Percentiles rank a stretch among this genome's conserved stretches.
Evolutionary conservation across 345 rosid genomes (phyloP).

Genomic region (Eutrema japonicum): DNA sequence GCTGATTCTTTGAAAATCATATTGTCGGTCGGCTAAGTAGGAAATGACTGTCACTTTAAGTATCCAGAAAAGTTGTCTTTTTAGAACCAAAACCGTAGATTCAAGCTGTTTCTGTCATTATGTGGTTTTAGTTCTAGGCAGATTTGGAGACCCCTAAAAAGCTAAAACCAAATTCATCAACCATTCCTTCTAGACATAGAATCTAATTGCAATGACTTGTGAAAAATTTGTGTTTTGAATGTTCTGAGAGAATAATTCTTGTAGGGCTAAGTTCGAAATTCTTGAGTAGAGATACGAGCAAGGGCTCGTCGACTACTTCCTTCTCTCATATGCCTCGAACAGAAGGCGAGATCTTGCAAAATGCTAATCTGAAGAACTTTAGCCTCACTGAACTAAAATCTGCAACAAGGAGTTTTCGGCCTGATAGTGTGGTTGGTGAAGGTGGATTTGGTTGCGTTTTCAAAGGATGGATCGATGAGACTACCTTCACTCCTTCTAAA

Average conservation of each 20-base stretch:
- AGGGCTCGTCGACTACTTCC: conserved; percentile 58
- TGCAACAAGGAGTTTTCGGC: conserved; percentile 85
- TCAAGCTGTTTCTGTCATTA: background rate
- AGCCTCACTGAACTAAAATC: conserved; percentile 63
- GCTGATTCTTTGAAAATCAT: background rate
- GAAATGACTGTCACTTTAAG: conserved; percentile 13
- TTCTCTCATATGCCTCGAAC: conserved; percentile 73
- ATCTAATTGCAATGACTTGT: conserved; percentile 26
- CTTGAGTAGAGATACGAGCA: conserved; percentile 66
- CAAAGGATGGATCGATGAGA: conserved; percentile 94
- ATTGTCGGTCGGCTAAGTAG: conserved; percentile 39
- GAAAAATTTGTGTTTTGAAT: background rate
- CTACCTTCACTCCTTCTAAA: conserved; percentile 64
- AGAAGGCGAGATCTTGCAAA: conserved; percentile 90
- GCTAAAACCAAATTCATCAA: background rate
- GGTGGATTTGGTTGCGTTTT: conserved; percentile 98
- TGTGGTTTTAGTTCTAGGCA: conserved; percentile 8
- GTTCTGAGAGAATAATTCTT: conserved; percentile 10
- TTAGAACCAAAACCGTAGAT: background rate
- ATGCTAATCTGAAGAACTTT: conserved; percentile 72
- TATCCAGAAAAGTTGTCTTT: conserved; percentile 6
- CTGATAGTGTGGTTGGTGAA: conserved; percentile 91
- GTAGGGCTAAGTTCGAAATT: conserved; percentile 69
- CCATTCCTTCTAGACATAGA: background rate
- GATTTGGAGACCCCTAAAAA: background rate